phyloP scores from a whole-genome alignment of 1,284 basidiomycete species.

The Macrocystidia cucumis region DNA sequence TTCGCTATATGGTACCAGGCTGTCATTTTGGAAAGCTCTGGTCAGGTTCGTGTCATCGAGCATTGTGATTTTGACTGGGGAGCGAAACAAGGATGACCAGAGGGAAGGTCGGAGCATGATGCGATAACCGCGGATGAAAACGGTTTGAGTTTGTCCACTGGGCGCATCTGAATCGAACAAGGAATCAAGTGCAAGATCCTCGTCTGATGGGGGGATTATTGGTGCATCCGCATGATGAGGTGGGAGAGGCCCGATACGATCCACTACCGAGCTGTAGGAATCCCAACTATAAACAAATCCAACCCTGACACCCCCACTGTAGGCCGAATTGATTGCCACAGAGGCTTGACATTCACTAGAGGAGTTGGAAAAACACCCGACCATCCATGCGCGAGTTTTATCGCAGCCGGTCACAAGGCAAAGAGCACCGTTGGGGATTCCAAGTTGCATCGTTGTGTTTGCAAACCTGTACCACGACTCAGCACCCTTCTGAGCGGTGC shows the following conservation, averaged over 20 bases:
- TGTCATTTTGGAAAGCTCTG: constrained; percentile 8
- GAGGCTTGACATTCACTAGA: constrained; percentile 8
- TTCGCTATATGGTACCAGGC: constrained; percentile 1
- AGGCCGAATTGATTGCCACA: constrained; percentile 8
- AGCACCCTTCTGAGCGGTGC: constrained; percentile 10
- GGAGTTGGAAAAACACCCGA: constrained; percentile 10
- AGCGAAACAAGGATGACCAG: constrained; percentile 5
- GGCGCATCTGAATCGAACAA: constrained; percentile 8
- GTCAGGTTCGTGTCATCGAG: constrained; percentile 8
- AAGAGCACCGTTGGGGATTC: constrained; percentile 15
- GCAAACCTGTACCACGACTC: constrained; percentile 17
- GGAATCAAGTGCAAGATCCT: constrained; percentile 5
- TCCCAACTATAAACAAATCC: constrained; percentile 10
- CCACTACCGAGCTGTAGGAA: constrained; percentile 7
- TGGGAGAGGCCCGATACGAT: constrained; percentile 2
- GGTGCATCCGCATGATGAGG: constrained; percentile 3
- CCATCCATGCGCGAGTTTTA: constrained; percentile 14
- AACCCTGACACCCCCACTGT: constrained; percentile 2
- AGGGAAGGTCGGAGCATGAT: constrained; percentile 11
- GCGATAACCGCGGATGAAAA: constrained; percentile 15
- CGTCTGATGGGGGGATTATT: not conserved
- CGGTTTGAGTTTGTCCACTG: constrained; percentile 11
- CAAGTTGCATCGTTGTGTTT: constrained; percentile 10
- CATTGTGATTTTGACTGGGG: constrained; percentile 2
- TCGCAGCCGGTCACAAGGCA: constrained; percentile 20